Evolutionary conservation across 805 yeast species (phyloP).

Genomic region (Candida sonorensis): DNA sequence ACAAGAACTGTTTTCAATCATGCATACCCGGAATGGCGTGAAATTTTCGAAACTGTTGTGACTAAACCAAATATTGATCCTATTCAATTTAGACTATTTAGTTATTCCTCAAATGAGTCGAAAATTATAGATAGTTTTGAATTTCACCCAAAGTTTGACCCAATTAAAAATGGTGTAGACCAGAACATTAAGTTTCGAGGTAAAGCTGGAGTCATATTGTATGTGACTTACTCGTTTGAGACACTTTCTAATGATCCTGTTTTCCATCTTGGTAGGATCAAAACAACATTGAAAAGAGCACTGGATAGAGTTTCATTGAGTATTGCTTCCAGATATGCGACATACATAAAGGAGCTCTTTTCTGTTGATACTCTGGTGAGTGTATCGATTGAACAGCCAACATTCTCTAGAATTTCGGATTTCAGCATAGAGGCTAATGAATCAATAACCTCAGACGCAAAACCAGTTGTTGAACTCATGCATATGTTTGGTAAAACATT

Average conservation of each 20-base stretch:
- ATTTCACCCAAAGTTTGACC: slow-evolving; percentile 7
- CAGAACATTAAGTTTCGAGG: slow-evolving; percentile 7
- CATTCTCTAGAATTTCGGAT: slow-evolving; percentile 6
- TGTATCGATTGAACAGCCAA: slow-evolving; percentile 3
- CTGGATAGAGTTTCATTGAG: slow-evolving; percentile 9
- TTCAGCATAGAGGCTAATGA: slow-evolving; percentile 7
- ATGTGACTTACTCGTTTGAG: slow-evolving; percentile 12
- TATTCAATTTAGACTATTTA: slow-evolving; percentile 9
- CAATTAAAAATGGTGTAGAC: slow-evolving; percentile 9
- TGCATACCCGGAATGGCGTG: slow-evolving; percentile 15
- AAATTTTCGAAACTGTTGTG: slow-evolving; percentile 14
- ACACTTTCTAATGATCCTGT: slow-evolving; percentile 14
- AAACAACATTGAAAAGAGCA: slow-evolving; percentile 7
- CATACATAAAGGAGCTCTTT: slow-evolving; percentile 4
- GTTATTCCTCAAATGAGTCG: slow-evolving; percentile 5
- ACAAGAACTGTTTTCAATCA: slow-evolving; percentile 11
- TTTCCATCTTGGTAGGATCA: slow-evolving; percentile 13
- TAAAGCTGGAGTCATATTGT: slow-evolving; percentile 4
- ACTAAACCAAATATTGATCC: slow-evolving; percentile 4
- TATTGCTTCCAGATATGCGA: slow-evolving; percentile 9
- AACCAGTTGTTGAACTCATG: neutral
- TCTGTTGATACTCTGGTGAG: slow-evolving; percentile 5
- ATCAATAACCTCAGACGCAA: neutral
- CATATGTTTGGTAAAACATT: slow-evolving; percentile 1
- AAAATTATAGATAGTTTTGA: slow-evolving; percentile 7